Percentiles rank a stretch among this genome's conserved stretches.
phyloP scores from a whole-genome alignment of 768 basidiomycete species.

The Leccinum aurantiacum region DNA sequence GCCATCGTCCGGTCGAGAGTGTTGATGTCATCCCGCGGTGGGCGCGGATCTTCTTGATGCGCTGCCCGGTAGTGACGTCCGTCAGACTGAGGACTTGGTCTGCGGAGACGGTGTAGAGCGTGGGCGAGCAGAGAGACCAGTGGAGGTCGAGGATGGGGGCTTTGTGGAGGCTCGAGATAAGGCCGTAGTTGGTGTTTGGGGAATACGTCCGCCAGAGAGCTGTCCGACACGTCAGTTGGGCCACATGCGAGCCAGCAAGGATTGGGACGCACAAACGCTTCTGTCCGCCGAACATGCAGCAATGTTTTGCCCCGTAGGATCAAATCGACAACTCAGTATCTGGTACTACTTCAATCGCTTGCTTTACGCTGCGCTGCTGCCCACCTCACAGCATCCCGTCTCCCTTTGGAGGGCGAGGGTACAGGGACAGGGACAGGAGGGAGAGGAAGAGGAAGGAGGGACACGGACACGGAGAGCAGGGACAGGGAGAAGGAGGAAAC shows the following conservation, averaged over 20 bases:
- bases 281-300: conserved; percentile 91
- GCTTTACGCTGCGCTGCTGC: conserved; percentile 35
- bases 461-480: too few relatives aligned
- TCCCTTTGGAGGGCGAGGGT: conserved; percentile 37
- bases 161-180: conserved; percentile 81
- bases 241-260: neutral
- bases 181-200: conserved; percentile 90
- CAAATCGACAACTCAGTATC: conserved; percentile 89
- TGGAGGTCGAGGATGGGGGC: conserved; percentile 91
- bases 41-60: conserved; percentile 77
- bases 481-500: too few relatives aligned
- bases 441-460: too few relatives aligned
- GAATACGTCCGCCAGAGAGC: conserved; percentile 91
- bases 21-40: conserved; percentile 89
- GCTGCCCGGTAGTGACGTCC: conserved; percentile 82
- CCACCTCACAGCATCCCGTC: conserved; percentile 61
- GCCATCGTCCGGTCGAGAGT: conserved; percentile 83
- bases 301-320: conserved; percentile 90
- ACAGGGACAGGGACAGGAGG: too few relatives aligned
- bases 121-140: conserved; percentile 75
- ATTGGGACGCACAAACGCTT: conserved; percentile 76
- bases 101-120: conserved; percentile 83
- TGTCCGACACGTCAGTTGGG: conserved; percentile 25
- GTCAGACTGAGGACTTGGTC: conserved; percentile 80
- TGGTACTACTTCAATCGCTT: conserved; percentile 30